Base-by-base conservation (phyloP, 2,329 filamentous ascomycete species). In the Lachnellula suecica region DNA sequence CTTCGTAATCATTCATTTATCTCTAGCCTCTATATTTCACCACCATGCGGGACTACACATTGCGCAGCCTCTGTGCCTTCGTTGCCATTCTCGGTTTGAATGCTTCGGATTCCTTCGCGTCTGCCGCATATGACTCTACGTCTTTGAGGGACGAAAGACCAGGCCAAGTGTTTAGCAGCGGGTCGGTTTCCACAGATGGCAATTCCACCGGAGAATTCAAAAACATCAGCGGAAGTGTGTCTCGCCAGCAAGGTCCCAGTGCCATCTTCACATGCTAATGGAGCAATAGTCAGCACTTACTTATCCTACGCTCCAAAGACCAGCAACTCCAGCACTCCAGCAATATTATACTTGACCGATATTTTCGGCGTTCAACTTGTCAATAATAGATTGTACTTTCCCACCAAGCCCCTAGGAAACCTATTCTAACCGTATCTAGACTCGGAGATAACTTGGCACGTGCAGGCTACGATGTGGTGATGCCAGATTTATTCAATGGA, bases 401-500 rank as follows among this genome's bases (percentile, higher is more conserved):
- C n/a, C 19, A 17, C 17, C n/a, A n/a, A n/a, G n/a, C n/a, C 29
- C 20, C 15, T n/a, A n/a, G 25, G 4, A 22, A 2, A 45, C 27
- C 13, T 37, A 15, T 17, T 9, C 38, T 35, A n/a, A n/a, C n/a
- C n/a, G n/a, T 11, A 9, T 35, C 2, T 22, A 59, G 57, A 27
- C 73, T 79, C 62, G 84, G 83, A 62, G 86, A 89, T 71, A 77
- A 82, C 61, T 85, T 82, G 68, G 86, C 86, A 47, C 76, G 79
- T 52, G 83, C 83, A 59, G 85, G 85, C 59, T 89, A 87, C 71
- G 74, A 86, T 47, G 77, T 79, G 56, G 71, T 86, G 44, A 76
- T 85, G 52, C 86, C 85, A 2, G 86, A 89, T 66, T 72, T 88
- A 46, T 87, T 88, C 74, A 68, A 76, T 56, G 83, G 81, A 57